Conservation (phyloP, 805 yeast genomes). For the Candida awuae region DNA sequence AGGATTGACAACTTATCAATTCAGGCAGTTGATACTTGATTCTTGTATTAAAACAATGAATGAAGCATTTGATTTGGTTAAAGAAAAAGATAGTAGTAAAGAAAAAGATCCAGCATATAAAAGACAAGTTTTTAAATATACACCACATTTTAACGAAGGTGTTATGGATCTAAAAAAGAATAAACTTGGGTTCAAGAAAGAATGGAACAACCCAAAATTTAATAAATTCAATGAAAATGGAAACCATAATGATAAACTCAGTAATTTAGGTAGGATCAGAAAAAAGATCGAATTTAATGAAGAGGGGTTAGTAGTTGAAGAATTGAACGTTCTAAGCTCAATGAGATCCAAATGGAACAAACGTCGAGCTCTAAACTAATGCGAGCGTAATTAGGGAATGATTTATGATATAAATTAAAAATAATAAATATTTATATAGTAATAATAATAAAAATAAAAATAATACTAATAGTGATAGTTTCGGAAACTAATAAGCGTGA, state of each 20-base stretch:
- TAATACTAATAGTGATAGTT: not conserved
- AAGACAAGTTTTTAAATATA: constrained; percentile 6
- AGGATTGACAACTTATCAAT: constrained; percentile 8
- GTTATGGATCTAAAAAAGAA: constrained; percentile 1
- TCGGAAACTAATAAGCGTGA: not conserved
- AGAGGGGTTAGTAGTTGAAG: constrained; percentile 20
- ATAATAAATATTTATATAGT: not conserved
- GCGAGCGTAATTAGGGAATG: not conserved
- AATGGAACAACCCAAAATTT: not conserved
- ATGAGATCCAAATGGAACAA: constrained; percentile 11
- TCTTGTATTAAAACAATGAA: constrained; percentile 3
- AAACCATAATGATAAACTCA: constrained; percentile 15
- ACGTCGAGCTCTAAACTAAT: constrained; percentile 9
- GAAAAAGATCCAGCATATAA: not conserved
- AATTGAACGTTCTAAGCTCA: constrained; percentile 21
- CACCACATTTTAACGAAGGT: constrained; percentile 6
- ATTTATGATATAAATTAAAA: not conserved
- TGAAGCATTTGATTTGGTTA: constrained; percentile 4
- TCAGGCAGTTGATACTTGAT: constrained; percentile 7
- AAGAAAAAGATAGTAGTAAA: constrained; percentile 1
- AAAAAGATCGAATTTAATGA: constrained; percentile 22
- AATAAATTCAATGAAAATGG: not conserved
- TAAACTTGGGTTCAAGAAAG: constrained; percentile 1
- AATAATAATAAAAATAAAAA: not conserved
- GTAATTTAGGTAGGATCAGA: constrained; percentile 24